These are phyloP conservation scores for Backusella sp. DNA, from an alignment of 192 early-diverging fungal genomes.

Conservation along the genomic window DNA sequence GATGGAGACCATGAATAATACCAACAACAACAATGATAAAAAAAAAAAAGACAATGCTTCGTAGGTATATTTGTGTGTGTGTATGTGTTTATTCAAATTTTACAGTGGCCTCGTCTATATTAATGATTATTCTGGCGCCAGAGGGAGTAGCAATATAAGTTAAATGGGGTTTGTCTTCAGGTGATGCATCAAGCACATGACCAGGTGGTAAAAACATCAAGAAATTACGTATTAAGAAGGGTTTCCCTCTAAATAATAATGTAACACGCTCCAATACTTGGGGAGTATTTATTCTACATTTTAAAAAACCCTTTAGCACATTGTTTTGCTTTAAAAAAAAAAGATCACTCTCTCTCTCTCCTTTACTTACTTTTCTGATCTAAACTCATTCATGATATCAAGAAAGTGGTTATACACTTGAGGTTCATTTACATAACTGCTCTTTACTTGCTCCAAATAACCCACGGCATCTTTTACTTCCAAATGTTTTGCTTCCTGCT, in stretches of 20 bases:
- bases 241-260: constrained; percentile 26
- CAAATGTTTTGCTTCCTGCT: not conserved
- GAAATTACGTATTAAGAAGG: constrained; percentile 28
- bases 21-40: not conserved
- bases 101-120: constrained; percentile 22
- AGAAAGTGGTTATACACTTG: constrained; percentile 18
- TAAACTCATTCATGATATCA: constrained; percentile 29
- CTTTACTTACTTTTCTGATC: constrained; percentile 25
- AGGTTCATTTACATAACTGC: constrained; percentile 9
- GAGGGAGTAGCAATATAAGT: constrained; percentile 26
- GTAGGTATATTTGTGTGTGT: not conserved
- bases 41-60: not conserved
- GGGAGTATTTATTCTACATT: constrained; percentile 26
- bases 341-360: not conserved
- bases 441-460: constrained; percentile 24
- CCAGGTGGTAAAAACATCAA: constrained; percentile 33
- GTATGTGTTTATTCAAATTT: constrained; percentile 13
- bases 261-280: constrained; percentile 31
- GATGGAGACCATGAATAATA: not conserved
- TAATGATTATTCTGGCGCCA: constrained; percentile 21
- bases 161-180: constrained; percentile 17
- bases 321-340: too few species aligned
- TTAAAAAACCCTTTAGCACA: not conserved
- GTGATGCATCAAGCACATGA: constrained; percentile 17
- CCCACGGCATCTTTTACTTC: constrained; percentile 30